A percentile compares a stretch with the other conserved stretches of the same genome.
phyloP scores from a whole-genome alignment of 768 basidiomycete genomes.

The Tricholoma matsutake region DNA sequence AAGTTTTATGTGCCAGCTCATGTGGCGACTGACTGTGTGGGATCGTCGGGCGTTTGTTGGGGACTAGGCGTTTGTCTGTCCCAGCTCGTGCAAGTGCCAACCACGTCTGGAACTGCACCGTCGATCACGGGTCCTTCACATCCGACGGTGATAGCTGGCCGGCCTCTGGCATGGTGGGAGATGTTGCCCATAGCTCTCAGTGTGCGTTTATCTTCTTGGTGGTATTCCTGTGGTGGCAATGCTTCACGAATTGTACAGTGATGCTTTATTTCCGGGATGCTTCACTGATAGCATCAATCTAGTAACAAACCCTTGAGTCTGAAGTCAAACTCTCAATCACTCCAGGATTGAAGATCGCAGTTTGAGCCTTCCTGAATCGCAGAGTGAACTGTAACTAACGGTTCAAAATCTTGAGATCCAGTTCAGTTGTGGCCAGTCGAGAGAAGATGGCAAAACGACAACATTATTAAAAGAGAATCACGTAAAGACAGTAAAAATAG shows the following conservation, averaged over 20 bases:
- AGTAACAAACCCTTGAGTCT: no score
- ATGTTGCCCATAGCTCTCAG: constrained; percentile 80
- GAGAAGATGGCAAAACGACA: no score
- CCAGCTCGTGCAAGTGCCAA: constrained; percentile 59
- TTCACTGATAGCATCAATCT: no score
- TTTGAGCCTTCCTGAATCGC: no score
- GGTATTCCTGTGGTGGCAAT: constrained; percentile 66
- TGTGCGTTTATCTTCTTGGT: constrained; percentile 75
- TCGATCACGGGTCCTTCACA: constrained; percentile 53
- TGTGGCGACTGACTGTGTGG: constrained; percentile 56
- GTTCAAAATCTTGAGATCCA: no score
- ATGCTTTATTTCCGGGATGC: no score
- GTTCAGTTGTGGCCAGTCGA: no score
- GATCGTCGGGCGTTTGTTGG: constrained; percentile 48
- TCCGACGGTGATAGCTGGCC: constrained; percentile 36
- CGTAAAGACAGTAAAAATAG: no score
- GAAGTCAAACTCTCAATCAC: no score
- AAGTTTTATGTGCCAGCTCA: constrained; percentile 61
- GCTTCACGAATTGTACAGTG: constrained; percentile 65
- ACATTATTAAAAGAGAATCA: no score
- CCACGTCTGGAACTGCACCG: constrained; percentile 43
- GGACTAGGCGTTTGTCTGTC: constrained; percentile 78
- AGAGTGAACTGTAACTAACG: no score
- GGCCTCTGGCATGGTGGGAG: constrained; percentile 72
- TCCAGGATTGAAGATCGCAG: no score